Percentiles rank a stretch among this genome's conserved stretches.
Evolutionary conservation across 164 flowering plant genomes (phyloP).

Genomic region (Stephania yunnanensis): DNA sequence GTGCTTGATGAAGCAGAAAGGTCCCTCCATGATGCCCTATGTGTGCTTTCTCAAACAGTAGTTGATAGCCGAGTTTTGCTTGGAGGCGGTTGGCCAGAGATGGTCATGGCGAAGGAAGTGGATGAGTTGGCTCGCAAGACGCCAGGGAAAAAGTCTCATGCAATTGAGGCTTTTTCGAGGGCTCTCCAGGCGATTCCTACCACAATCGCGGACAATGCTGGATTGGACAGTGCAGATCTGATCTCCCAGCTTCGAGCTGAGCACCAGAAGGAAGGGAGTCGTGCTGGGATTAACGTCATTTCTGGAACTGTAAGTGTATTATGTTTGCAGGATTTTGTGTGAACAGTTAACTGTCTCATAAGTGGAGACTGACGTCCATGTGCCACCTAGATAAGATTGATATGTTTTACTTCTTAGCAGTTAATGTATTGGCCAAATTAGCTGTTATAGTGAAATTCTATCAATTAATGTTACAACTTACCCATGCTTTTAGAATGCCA

Average conservation of each 20-base stretch:
- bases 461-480: not conserved
- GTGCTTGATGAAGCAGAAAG: conserved; percentile 97
- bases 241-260: conserved; percentile 93
- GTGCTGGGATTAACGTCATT: conserved; percentile 90
- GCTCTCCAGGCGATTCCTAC: conserved; percentile 89
- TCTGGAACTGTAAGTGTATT: conserved; percentile 70
- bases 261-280: conserved; percentile 78
- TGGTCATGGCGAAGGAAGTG: conserved; percentile 96
- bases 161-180: conserved; percentile 89
- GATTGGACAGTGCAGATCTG: conserved; percentile 94
- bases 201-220: conserved; percentile 95
- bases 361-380: not conserved
- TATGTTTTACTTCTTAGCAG: not conserved
- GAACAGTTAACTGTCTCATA: not conserved
- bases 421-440: not conserved
- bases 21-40: conserved; percentile 95
- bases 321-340: not conserved
- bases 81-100: conserved; percentile 99
- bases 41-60: conserved; percentile 95
- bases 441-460: not conserved
- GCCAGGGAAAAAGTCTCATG: conserved; percentile 94
- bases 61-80: conserved; percentile 82
- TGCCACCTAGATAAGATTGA: not conserved
- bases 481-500: not conserved
- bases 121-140: conserved; percentile 90